Base-by-base conservation (phyloP, 352 stramenopile species). In the Globisporangium nunn region DNA sequence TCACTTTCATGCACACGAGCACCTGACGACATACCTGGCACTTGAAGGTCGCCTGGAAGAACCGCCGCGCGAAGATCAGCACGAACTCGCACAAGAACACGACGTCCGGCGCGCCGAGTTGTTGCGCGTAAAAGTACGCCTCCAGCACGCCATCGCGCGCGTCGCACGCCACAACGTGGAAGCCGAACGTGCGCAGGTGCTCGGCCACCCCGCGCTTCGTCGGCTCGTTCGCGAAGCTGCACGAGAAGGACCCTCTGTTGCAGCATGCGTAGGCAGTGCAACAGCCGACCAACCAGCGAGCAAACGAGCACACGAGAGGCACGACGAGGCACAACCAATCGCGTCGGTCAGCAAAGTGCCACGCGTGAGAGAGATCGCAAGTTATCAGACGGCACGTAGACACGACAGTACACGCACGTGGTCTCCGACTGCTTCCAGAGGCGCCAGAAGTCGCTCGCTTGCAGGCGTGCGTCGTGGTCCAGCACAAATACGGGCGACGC, bases 31-130 rank as follows among this genome's bases (percentile, higher is more conserved):
- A 17, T 23, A 89, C 82, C 74, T 78, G 71, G 76, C 79, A 89
- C 50, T 92, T 92, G 66, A 92, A 92, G 1, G 79, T 90, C 23
- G 79, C 77, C 52, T 90, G 79, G 67, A 92, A 92, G 63, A 89
- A 92, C n/a, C 70, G 69, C 2, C 82, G 68, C 33, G 75, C 64
- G 54, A 73, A 87, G 23, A 92, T 71, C 45, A 92, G 64, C 30
- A 92, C 75, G 48, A 92, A 92, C 64, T 92, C 82, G 50, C 76
- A 81, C 17, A 90, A 59, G 50, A 91, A 91, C 52, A 76, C 53
- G 0, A 66, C 58, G 63, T 79, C 69, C 6, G 61, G 66, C 15
- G 59, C 70, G 31, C 67, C 73, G 57, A 74, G 60, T 54, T 86
- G 75, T 8, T 63, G 67, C 8, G 64, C 76, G 62, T 85, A 90